Evolutionary conservation across 306 rosid species (phyloP), one percentile per base, ranked within the genome.

Genomic region (Pyrus communis): DNA sequence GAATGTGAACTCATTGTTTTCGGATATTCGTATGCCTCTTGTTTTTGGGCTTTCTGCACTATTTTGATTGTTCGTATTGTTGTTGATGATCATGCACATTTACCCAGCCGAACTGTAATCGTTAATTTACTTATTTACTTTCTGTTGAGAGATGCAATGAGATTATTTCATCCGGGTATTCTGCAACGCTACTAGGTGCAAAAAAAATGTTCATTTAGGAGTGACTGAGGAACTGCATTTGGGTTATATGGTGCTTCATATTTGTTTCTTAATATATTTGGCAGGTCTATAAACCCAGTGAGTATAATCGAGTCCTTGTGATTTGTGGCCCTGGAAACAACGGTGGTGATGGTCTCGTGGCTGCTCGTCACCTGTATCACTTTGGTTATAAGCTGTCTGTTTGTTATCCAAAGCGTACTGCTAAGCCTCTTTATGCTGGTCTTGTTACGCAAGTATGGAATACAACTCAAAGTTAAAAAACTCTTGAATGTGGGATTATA

Each of bases 291-390:
- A 91, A 87, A 80, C 82, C 87, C 9, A 65, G 83, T 52, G 93
- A 92, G 87, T 86, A 85, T 81, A 77, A 78, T 30, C 93, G 88
- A 22, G 93, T 95, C 73, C 98, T 95, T 58, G 81, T 79, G 38
- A 80, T 95, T 5, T 95, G 99, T 84, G 99, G 99, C 66, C 99
- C 99, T 75, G 99, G 99, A 69, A 95, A 95, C 85, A 95, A 95
- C 76, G 97, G 97, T 9, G 99, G 97, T 71, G 99, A 95, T 55
- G 99, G 97, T 80, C 86, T 92, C 12, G 99, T 95, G 77, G 97
- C 97, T 81, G 93, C 99, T 28, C 97, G 99, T 62, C 99, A 95
- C 77, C 86, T 95, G 65, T 82, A 84, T 85, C 97, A 92, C 82
- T 95, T 92, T 77, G 97, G 97, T 23, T 95, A 90, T 77, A 90